Percentiles rank a stretch among this genome's conserved stretches.
These are phyloP conservation scores for Alternaria hordeiaustralica DNA, from an alignment of 2,329 filamentous ascomycete species.

Conservation along the genomic window DNA sequence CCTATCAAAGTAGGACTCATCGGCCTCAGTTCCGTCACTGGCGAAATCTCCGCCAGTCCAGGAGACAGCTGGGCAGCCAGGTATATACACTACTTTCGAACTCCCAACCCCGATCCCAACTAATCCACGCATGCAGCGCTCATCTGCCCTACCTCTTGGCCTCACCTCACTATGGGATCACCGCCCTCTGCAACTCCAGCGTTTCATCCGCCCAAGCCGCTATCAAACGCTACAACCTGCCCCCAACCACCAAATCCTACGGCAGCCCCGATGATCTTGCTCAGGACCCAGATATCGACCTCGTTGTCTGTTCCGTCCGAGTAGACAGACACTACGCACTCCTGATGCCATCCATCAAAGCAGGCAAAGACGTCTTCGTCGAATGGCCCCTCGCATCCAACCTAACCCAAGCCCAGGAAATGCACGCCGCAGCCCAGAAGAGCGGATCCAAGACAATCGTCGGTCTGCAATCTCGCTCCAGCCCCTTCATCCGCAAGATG, in stretches of 20 bases:
- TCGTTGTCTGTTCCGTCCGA: background rate
- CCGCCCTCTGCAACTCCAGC: conserved; percentile 41
- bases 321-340: background rate
- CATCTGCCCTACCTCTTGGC: background rate
- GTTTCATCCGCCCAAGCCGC: background rate
- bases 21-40: conserved; percentile 23
- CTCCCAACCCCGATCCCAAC: background rate
- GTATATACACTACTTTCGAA: background rate
- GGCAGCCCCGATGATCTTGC: background rate
- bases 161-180: conserved; percentile 6
- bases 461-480: background rate
- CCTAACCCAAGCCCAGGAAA: background rate
- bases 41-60: conserved; percentile 2
- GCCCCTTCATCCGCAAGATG: background rate
- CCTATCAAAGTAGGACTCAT: conserved; percentile 40
- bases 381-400: background rate
- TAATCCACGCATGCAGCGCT: background rate
- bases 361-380: background rate
- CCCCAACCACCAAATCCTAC: background rate
- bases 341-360: background rate
- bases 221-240: background rate
- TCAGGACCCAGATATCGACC: background rate
- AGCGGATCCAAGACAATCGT: background rate
- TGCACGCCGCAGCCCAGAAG: background rate
- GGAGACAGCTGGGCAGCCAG: conserved; percentile 30